Conservation (phyloP, 75 land plant species). For the Pinus albicaulis region DNA sequence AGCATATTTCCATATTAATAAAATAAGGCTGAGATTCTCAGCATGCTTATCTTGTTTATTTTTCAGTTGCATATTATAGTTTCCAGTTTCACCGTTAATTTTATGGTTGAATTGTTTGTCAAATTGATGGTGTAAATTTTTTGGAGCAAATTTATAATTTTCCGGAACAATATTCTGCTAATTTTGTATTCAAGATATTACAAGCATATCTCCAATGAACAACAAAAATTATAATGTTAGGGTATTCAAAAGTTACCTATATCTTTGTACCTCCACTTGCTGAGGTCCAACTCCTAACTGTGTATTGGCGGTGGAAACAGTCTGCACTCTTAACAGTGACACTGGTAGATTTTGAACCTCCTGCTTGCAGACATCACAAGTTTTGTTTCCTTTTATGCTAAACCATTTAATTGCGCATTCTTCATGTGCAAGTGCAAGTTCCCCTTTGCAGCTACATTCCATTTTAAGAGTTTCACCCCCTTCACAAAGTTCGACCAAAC, state of each 20-base stretch:
- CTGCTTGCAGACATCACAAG: slow-evolving; percentile 72
- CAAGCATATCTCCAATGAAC: background rate
- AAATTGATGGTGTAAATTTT: no score
- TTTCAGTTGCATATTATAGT: no score
- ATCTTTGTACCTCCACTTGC: slow-evolving; percentile 16
- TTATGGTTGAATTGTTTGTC: no score
- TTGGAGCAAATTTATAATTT: no score
- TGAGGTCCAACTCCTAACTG: slow-evolving; percentile 11
- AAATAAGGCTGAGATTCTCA: no score
- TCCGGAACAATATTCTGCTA: no score
- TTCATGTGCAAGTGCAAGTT: slow-evolving; percentile 74
- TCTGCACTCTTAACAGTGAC: slow-evolving; percentile 51
- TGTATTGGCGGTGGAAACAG: slow-evolving; percentile 7
- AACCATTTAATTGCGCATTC: slow-evolving; percentile 86
- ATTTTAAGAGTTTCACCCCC: slow-evolving; percentile 70
- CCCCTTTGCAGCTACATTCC: slow-evolving; percentile 88
- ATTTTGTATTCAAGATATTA: no score
- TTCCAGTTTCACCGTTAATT: no score
- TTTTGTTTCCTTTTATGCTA: slow-evolving; percentile 69
- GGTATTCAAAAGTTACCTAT: slow-evolving; percentile 29
- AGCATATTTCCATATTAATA: no score
- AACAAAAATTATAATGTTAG: background rate
- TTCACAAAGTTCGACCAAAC: slow-evolving; percentile 66
- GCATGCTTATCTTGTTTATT: no score
- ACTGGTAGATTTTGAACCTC: slow-evolving; percentile 73